Percentiles rank a stretch among this genome's conserved stretches.
These are phyloP conservation scores for Mayamaea pseudoterrestris DNA, from an alignment of 108 stramenopile genomes.

Conservation along the genomic window DNA sequence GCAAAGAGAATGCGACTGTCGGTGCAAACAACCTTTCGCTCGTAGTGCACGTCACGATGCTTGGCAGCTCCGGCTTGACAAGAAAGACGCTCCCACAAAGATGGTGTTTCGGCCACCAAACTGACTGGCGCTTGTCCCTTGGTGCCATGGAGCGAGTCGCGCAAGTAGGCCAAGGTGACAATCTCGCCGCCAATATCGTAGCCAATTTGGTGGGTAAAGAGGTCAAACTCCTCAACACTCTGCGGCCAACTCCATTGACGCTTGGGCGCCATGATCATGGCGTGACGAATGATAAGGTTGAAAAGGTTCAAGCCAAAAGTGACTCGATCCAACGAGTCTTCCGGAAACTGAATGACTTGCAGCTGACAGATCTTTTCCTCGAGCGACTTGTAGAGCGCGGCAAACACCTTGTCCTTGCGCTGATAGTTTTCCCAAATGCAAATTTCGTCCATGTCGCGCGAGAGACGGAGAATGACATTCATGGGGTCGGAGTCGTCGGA, in stretches of 20 bases:
- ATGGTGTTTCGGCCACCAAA: no score
- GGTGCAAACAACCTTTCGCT: background rate
- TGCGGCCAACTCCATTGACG: background rate
- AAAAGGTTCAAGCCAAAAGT: conserved; percentile 7
- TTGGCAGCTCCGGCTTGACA: no score
- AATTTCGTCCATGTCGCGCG: no score
- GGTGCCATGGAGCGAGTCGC: background rate
- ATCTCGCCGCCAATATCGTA: conserved; percentile 3
- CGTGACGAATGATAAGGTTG: conserved; percentile 9
- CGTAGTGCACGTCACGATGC: background rate
- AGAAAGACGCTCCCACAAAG: background rate
- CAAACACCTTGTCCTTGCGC: no score
- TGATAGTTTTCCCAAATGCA: no score
- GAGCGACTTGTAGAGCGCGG: no score
- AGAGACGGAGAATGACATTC: no score
- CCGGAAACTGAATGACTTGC: conserved; percentile 1
- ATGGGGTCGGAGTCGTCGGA: no score
- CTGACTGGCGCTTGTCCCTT: no score
- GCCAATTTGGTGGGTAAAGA: background rate
- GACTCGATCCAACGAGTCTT: background rate
- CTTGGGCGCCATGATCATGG: background rate
- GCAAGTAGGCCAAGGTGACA: background rate
- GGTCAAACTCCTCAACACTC: background rate
- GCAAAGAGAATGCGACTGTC: conserved; percentile 6
- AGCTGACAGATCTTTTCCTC: conserved; percentile 3